These are phyloP conservation scores for Lachancea sp. DNA, from an alignment of 805 yeast genomes.

Conservation along the genomic window DNA sequence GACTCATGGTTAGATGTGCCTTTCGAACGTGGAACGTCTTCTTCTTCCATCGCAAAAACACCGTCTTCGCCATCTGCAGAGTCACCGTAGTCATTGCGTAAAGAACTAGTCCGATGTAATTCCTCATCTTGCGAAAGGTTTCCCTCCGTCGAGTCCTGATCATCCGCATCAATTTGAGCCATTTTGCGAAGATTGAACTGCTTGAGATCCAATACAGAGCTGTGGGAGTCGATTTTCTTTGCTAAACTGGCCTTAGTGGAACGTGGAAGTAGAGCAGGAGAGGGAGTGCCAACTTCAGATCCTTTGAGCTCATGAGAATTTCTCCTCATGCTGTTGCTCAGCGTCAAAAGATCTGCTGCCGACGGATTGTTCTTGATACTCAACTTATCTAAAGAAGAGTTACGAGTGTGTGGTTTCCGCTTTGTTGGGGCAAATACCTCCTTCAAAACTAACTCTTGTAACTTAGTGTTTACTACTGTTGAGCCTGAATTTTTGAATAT, in stretches of 20 bases:
- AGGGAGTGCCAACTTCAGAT: neutral
- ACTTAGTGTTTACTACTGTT: slow-evolving; percentile 62
- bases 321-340: slow-evolving; percentile 1
- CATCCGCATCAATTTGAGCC: slow-evolving; percentile 13
- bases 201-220: slow-evolving; percentile 29
- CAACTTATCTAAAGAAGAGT: slow-evolving; percentile 6
- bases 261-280: slow-evolving; percentile 20
- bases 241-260: slow-evolving; percentile 22
- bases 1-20: slow-evolving; percentile 16
- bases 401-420: slow-evolving; percentile 2
- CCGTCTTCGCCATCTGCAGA: slow-evolving; percentile 9
- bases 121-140: slow-evolving; percentile 1
- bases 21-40: slow-evolving; percentile 7
- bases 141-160: neutral
- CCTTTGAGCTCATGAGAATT: slow-evolving; percentile 5
- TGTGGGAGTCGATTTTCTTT: slow-evolving; percentile 24
- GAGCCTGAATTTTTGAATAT: slow-evolving; percentile 33
- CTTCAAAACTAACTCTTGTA: slow-evolving; percentile 62
- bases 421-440: slow-evolving; percentile 52
- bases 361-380: slow-evolving; percentile 6
- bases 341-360: neutral
- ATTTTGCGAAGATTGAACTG: slow-evolving; percentile 27
- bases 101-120: slow-evolving; percentile 1
- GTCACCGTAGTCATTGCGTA: neutral
- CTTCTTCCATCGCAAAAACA: slow-evolving; percentile 18